Conservation (phyloP, 352 stramenopile species). For the Pythium rhizo-oryzae region DNA sequence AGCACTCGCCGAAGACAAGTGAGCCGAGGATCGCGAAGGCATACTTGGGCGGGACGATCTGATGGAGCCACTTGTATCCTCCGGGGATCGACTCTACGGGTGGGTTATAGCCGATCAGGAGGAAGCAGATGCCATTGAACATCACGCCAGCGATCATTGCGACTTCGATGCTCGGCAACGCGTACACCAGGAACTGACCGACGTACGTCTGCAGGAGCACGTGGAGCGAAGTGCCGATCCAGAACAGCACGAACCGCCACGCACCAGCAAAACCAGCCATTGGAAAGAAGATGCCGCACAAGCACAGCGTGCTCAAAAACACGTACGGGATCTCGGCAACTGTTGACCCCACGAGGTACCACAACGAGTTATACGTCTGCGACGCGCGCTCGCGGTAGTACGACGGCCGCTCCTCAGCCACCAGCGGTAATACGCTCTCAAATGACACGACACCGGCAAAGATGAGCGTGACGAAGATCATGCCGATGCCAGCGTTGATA, state of each 20-base stretch:
- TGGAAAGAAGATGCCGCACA: conserved; percentile 34
- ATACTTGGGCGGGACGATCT: conserved; percentile 21
- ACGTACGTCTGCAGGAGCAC: conserved; percentile 56
- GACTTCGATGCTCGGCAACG: conserved; percentile 36
- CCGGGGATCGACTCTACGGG: conserved; percentile 17
- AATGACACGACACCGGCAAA: conserved; percentile 47
- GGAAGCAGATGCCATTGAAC: conserved; percentile 41
- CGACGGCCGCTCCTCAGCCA: conserved; percentile 62
- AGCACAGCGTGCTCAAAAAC: conserved; percentile 30
- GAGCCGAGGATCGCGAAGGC: conserved; percentile 21
- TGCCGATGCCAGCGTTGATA: conserved; percentile 42
- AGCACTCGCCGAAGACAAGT: conserved; percentile 29
- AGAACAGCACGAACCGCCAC: conserved; percentile 49
- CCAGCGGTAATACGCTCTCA: conserved; percentile 9
- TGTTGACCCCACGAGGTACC: conserved; percentile 57
- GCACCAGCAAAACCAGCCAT: conserved; percentile 33
- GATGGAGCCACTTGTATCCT: conserved; percentile 25
- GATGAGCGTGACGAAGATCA: conserved; percentile 69
- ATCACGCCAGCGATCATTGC: conserved; percentile 32
- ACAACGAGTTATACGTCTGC: conserved; percentile 66
- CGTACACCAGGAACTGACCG: conserved; percentile 65
- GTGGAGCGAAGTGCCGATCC: conserved; percentile 53
- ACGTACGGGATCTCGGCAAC: conserved; percentile 66
- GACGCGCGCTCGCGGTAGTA: conserved; percentile 58
- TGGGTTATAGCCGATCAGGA: conserved; percentile 44